phyloP scores from a whole-genome alignment of 2,329 filamentous ascomycete species.

The Neonectria hederae region DNA sequence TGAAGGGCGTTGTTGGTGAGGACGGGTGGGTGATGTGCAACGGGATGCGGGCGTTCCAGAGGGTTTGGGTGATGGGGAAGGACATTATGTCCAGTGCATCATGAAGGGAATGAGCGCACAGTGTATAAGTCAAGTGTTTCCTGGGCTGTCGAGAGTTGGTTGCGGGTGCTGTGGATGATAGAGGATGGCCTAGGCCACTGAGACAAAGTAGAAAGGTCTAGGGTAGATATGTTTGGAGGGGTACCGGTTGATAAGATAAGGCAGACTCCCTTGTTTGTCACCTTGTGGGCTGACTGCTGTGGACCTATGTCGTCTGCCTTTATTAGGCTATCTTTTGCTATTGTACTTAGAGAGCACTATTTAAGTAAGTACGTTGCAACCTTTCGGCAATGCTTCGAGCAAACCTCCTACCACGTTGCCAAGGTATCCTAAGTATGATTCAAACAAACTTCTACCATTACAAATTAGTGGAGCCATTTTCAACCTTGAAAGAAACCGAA shows the following conservation, averaged over 20 bases:
- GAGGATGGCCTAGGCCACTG: background rate
- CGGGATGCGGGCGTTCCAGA: conserved; percentile 65
- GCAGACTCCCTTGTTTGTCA: background rate
- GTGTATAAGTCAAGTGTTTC: background rate
- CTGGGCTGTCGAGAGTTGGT: background rate
- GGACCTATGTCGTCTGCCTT: no score
- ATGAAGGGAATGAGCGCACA: background rate
- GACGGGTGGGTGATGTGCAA: conserved; percentile 63
- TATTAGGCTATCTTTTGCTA: no score
- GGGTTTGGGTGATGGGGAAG: conserved; percentile 53
- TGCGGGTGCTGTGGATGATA: background rate
- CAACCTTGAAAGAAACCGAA: no score
- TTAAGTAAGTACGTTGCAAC: no score
- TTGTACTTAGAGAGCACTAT: no score
- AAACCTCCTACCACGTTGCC: no score
- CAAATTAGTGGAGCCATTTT: no score
- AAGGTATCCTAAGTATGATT: no score
- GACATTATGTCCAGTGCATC: conserved; percentile 41
- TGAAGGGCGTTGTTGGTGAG: conserved; percentile 58
- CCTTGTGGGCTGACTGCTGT: background rate
- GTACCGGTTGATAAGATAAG: conserved; percentile 19
- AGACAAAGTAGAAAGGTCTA: conserved; percentile 1
- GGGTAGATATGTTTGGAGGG: conserved; percentile 10
- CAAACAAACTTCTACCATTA: no score
- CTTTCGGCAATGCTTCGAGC: no score